Conservation (phyloP, 1,139 yeast genomes). For the Geotrichum europaeum region DNA sequence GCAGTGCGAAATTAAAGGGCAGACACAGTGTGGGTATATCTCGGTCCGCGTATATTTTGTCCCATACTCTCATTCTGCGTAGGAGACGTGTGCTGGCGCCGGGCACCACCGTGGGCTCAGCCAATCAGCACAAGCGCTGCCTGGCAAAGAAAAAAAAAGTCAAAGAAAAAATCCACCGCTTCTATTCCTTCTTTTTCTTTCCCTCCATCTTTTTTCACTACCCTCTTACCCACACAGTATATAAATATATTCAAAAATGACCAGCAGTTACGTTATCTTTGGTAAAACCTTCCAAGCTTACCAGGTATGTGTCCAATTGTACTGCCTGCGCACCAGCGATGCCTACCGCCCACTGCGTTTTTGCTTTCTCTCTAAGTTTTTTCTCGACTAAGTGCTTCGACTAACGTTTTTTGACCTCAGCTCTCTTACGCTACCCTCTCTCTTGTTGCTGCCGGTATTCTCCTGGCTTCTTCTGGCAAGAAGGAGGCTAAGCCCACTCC, state of each 20-base stretch:
- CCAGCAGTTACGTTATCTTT: constrained; percentile 70
- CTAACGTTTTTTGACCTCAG: constrained; percentile 19
- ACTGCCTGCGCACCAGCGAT: neutral
- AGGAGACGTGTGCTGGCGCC: neutral
- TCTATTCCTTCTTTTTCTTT: neutral
- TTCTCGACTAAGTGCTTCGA: neutral
- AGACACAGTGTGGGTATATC: neutral
- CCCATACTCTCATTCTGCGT: neutral
- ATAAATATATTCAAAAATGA: constrained; percentile 44
- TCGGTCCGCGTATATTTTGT: neutral
- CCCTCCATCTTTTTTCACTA: neutral
- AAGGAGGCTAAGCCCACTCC: constrained; percentile 54
- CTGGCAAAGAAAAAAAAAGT: neutral
- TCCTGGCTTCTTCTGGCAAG: constrained; percentile 29
- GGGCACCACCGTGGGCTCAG: neutral
- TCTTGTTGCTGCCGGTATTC: constrained; percentile 29
- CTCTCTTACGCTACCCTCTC: constrained; percentile 36
- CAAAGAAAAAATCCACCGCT: neutral
- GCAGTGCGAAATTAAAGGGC: neutral
- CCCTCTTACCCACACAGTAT: neutral
- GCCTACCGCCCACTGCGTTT: neutral
- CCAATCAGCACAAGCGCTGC: neutral
- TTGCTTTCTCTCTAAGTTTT: neutral
- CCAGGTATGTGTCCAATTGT: constrained; percentile 37
- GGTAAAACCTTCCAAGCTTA: constrained; percentile 76